A percentile compares a stretch with the other conserved stretches of the same genome.
Evolutionary conservation across 352 stramenopile species (phyloP).

Genomic region (Phytophthora colocasiae): DNA sequence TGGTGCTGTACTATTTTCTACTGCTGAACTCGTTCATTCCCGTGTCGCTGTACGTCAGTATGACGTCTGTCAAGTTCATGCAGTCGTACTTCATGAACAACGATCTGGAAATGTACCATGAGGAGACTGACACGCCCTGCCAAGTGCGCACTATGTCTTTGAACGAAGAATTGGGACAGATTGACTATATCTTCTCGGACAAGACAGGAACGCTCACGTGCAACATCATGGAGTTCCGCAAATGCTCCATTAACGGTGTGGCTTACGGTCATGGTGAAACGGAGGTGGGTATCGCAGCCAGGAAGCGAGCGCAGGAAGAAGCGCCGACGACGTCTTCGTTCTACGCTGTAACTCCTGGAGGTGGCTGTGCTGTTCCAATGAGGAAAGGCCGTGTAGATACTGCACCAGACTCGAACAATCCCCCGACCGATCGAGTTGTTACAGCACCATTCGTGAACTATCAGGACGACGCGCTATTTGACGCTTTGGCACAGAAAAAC

Average conservation of each 20-base stretch:
- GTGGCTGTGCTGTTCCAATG: conserved; percentile 33
- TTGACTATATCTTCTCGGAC: conserved; percentile 94
- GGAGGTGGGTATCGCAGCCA: conserved; percentile 81
- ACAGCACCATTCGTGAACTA: conserved; percentile 89
- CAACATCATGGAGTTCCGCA: conserved; percentile 98
- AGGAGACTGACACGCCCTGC: conserved; percentile 93
- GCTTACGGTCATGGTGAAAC: conserved; percentile 92
- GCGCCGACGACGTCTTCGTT: conserved; percentile 35
- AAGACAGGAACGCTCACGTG: conserved; percentile 97
- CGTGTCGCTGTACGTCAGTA: conserved; percentile 95
- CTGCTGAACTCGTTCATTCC: conserved; percentile 95
- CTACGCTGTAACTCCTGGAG: conserved; percentile 37
- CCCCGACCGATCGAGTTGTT: conserved; percentile 56
- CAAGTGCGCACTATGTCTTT: conserved; percentile 93
- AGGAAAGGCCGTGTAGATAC: conserved; percentile 45
- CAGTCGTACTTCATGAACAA: conserved; percentile 93
- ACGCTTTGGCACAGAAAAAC: conserved; percentile 49
- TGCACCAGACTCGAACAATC: conserved; percentile 31
- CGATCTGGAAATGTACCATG: conserved; percentile 94
- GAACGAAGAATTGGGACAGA: conserved; percentile 94
- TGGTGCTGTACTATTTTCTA: conserved; percentile 94
- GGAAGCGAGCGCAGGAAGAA: conserved; percentile 68
- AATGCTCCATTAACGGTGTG: conserved; percentile 95
- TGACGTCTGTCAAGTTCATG: conserved; percentile 94
- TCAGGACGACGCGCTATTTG: conserved; percentile 83